Evolutionary conservation across 2,329 filamentous ascomycete species (phyloP).

Genomic region (Colletotrichum orchidophilum): DNA sequence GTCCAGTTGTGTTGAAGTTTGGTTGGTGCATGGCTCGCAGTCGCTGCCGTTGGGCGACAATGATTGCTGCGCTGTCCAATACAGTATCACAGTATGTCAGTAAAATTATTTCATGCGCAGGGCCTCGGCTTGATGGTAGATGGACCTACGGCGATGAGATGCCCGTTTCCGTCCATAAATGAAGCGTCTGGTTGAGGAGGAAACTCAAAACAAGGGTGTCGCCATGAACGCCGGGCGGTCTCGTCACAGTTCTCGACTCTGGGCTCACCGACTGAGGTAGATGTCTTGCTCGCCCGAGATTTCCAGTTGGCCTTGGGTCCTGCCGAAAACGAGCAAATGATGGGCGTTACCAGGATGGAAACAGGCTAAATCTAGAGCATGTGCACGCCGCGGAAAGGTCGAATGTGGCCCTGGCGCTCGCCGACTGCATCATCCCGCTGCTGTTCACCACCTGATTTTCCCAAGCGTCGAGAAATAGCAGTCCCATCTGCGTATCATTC

Average conservation of each 20-base stretch:
- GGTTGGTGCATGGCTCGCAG: too few relatives aligned
- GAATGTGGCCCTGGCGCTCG: slow-evolving; percentile 7
- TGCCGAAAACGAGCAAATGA: slow-evolving; percentile 2
- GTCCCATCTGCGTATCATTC: not conserved
- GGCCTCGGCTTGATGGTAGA: not conserved
- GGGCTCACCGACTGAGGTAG: not conserved
- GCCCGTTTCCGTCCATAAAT: slow-evolving; percentile 16
- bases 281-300: slow-evolving; percentile 7
- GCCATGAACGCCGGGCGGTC: not conserved
- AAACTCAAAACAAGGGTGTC: not conserved
- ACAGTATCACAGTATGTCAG: too few relatives aligned
- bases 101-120: too few relatives aligned
- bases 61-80: too few relatives aligned
- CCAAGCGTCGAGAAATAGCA: not conserved
- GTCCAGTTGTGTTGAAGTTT: too few relatives aligned
- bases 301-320: not conserved
- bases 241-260: not conserved
- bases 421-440: slow-evolving; percentile 22
- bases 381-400: slow-evolving; percentile 3
- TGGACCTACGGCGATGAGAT: slow-evolving; percentile 3
- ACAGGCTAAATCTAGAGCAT: slow-evolving; percentile 11
- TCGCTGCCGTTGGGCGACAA: too few relatives aligned
- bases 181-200: too few relatives aligned
- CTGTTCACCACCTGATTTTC: slow-evolving; percentile 9
- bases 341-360: slow-evolving; percentile 9